Conservation (phyloP, 139 green algal genomes). For the Tetraselmis striata region DNA sequence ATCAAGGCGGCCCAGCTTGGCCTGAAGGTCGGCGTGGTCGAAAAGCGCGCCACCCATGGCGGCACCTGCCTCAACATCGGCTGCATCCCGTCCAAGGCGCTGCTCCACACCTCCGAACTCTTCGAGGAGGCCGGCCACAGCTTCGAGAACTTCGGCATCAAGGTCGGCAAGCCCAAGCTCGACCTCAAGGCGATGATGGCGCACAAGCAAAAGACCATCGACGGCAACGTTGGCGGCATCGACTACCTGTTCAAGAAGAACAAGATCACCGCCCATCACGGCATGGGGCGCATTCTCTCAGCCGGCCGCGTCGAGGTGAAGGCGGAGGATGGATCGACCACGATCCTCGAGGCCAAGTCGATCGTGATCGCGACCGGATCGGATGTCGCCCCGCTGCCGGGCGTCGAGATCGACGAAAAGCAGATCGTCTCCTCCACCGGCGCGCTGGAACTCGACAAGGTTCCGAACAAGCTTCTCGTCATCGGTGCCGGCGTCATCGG, state of each 20-base stretch:
- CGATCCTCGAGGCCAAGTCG: constrained; percentile 74
- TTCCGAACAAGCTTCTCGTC: constrained; percentile 90
- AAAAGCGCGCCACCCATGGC: constrained; percentile 84
- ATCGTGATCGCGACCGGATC: constrained; percentile 95
- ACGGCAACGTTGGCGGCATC: constrained; percentile 92
- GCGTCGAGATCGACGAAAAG: constrained; percentile 90
- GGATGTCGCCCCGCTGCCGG: constrained; percentile 79
- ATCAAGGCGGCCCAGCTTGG: constrained; percentile 98
- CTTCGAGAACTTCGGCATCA: constrained; percentile 77
- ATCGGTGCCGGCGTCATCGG: constrained; percentile 96
- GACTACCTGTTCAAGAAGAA: constrained; percentile 99
- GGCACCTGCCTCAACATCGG: constrained; percentile 98
- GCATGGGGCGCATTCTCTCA: not conserved
- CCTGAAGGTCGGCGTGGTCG: constrained; percentile 89
- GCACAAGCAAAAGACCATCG: constrained; percentile 86
- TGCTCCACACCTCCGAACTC: constrained; percentile 93
- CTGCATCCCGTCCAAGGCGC: constrained; percentile 94
- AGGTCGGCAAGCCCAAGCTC: constrained; percentile 49
- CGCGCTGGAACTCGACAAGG: constrained; percentile 74
- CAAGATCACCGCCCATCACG: too few species aligned
- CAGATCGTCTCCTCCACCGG: constrained; percentile 96
- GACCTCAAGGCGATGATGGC: constrained; percentile 87
- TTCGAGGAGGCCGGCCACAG: constrained; percentile 82
- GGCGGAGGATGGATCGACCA: constrained; percentile 53
- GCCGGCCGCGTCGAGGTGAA: constrained; percentile 86